Conservation (phyloP, 495 filamentous ascomycete species). For the Penicillium alfredii region DNA sequence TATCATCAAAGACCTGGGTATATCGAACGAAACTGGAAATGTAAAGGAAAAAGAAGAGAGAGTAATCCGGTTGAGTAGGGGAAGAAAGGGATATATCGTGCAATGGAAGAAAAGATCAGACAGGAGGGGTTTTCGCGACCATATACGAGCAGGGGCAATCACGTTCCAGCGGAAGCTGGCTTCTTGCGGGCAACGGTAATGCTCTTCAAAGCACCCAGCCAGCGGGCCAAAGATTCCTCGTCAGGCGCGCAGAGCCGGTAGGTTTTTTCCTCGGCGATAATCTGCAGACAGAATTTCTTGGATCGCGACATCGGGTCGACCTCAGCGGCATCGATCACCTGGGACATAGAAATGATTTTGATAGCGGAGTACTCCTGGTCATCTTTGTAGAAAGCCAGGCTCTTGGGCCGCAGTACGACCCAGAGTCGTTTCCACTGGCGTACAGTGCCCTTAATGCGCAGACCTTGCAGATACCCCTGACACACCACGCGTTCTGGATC, state of each 20-base stretch:
- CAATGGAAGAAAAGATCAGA: too few species aligned
- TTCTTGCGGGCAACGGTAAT: constrained; percentile 61
- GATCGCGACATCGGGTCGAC: constrained; percentile 81
- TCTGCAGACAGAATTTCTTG: constrained; percentile 81
- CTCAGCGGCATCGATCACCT: constrained; percentile 87
- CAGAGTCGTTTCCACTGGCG: constrained; percentile 93
- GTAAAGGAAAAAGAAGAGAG: constrained; percentile 1
- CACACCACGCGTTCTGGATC: constrained; percentile 76
- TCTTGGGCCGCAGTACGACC: constrained; percentile 84
- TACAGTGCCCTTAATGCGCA: constrained; percentile 80
- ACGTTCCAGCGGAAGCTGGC: too few species aligned
- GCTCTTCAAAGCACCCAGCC: constrained; percentile 86
- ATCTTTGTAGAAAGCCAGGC: constrained; percentile 87
- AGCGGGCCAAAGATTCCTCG: constrained; percentile 78
- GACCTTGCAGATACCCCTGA: constrained; percentile 83
- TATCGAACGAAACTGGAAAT: constrained; percentile 6
- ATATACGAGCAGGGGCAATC: too few species aligned
- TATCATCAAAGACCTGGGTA: constrained; percentile 10
- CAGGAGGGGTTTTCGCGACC: too few species aligned
- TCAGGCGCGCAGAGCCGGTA: constrained; percentile 78
- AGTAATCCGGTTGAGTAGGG: constrained; percentile 8
- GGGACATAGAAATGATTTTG: constrained; percentile 72
- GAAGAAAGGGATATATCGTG: constrained; percentile 6
- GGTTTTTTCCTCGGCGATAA: constrained; percentile 90
- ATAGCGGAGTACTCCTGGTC: constrained; percentile 85